phyloP scores from a whole-genome alignment of 2,329 filamentous ascomycete genomes.

The Tolypocladium cylindrosporum region DNA sequence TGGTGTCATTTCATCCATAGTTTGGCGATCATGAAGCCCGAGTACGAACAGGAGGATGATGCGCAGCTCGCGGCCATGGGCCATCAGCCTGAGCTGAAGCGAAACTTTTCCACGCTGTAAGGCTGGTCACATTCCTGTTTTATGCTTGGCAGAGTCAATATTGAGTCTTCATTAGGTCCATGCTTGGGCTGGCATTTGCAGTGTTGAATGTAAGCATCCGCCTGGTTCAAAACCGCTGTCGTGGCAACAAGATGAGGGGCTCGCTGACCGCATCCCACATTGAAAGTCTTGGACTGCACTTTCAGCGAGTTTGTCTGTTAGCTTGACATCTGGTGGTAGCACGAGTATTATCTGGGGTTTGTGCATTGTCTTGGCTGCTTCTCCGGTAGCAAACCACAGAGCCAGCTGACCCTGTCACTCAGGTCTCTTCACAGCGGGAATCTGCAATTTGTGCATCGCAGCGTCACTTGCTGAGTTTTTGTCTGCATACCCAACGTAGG shows the following conservation, averaged over 20 bases:
- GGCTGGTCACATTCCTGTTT: background rate
- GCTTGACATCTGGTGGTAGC: conserved; percentile 57
- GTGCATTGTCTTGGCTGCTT: background rate
- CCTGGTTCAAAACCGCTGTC: background rate
- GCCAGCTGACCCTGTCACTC: background rate
- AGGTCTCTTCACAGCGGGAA: conserved; percentile 20
- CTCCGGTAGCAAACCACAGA: background rate
- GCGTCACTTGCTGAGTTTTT: conserved; percentile 61
- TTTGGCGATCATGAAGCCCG: conserved; percentile 7
- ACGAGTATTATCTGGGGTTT: conserved; percentile 61
- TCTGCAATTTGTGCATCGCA: conserved; percentile 37
- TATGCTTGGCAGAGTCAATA: background rate
- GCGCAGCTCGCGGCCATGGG: conserved; percentile 15
- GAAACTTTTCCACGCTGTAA: conserved; percentile 15
- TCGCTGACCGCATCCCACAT: background rate
- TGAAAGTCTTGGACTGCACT: conserved; percentile 33
- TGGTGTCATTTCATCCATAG: background rate
- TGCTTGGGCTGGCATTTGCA: conserved; percentile 35
- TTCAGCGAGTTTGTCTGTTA: conserved; percentile 32
- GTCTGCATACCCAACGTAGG: conserved; percentile 44
- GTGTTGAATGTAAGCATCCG: conserved; percentile 26
- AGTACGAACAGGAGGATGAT: conserved; percentile 10
- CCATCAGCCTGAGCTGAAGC: conserved; percentile 13
- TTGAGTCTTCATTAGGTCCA: conserved; percentile 11
- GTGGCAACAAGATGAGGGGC: background rate